Base-by-base conservation (phyloP, 257 asterid species). In the Cinchona pubescens region DNA sequence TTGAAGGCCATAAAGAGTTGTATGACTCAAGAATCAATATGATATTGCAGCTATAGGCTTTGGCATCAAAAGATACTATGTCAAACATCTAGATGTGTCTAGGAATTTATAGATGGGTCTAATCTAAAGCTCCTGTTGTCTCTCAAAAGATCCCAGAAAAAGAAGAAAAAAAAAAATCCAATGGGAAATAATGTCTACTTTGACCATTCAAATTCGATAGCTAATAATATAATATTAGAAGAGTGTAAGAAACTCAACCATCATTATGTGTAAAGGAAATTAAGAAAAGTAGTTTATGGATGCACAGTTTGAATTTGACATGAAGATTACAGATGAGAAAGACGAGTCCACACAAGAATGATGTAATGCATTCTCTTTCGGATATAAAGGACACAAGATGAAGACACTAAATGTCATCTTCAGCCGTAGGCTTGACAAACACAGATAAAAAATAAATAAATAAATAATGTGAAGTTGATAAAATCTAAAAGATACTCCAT, bases 321-420 rank as follows among this genome's bases (percentile, higher is more conserved):
- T 25, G 70, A 70, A 81, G 69, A 77, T 51, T 76, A 78, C 21
- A 40, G 66, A 55, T 23, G 48, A 61, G 45, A 69, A 29, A 42
- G 43, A 42, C 72, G 0, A 40, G 14, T 64, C 67, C 67, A 74
- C 80, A 18, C 49, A 73, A 48, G 80, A 38, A 37, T 72, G 87
- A 85, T 46, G 82, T 75, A 75, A 63, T 70, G 74, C 55, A 66
- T 66, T 79, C 85, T 69, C 80, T 40, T 79, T 74, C 42, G 49
- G 51, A 49, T 48, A 71, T 74, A 51, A 51, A 68, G 62, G 60
- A 48, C 72, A 77, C 37, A 51, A 73, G 38, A 72, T 38, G 68
- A 27, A 43, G 73, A 55, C 53, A 35, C n/a, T 19, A 68, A 75
- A 76, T 67, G 75, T 69, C 79, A 72, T 40, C 38, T 67, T 76